A percentile compares a stretch with the other conserved stretches of the same genome.
These are phyloP conservation scores for Spathaspora sp. DNA, from an alignment of 805 yeast genomes.

Conservation along the genomic window DNA sequence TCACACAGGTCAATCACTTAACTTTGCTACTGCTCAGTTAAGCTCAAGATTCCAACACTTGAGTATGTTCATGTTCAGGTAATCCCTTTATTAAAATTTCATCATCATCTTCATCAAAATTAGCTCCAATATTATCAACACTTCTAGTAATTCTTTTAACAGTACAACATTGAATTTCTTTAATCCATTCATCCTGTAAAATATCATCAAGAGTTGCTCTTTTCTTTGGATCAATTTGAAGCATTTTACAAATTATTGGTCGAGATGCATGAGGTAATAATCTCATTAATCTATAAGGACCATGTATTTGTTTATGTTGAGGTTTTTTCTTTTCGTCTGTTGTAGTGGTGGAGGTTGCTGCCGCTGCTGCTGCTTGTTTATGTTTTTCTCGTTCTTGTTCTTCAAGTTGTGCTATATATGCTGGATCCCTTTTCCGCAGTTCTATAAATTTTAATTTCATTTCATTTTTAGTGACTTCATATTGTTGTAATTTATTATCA, in stretches of 20 bases:
- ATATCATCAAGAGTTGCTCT: constrained; percentile 70
- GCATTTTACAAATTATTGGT: constrained; percentile 66
- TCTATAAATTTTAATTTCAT: constrained; percentile 30
- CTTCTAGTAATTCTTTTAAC: constrained; percentile 19
- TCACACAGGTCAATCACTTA: not conserved
- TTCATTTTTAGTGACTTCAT: constrained; percentile 31
- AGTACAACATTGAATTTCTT: constrained; percentile 60
- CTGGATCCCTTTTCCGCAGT: constrained; percentile 9
- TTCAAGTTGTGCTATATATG: constrained; percentile 6
- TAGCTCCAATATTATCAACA: constrained; percentile 18
- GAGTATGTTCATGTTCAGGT: constrained; percentile 40
- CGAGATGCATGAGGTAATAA: constrained; percentile 79
- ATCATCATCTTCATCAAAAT: constrained; percentile 36
- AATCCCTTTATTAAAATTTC: constrained; percentile 30
- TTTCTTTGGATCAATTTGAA: constrained; percentile 54
- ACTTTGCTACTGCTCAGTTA: not conserved
- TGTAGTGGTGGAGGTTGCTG: not conserved
- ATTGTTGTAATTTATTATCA: constrained; percentile 33
- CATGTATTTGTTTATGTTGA: constrained; percentile 62
- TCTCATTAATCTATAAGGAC: constrained; percentile 80
- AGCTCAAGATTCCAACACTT: constrained; percentile 17
- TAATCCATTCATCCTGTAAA: constrained; percentile 68
- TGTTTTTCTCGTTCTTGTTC: constrained; percentile 7
- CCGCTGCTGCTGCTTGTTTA: constrained; percentile 4
- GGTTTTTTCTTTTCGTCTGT: constrained; percentile 26